phyloP scores from a whole-genome alignment of 306 rosid genomes.

The Cicer judaicum region DNA sequence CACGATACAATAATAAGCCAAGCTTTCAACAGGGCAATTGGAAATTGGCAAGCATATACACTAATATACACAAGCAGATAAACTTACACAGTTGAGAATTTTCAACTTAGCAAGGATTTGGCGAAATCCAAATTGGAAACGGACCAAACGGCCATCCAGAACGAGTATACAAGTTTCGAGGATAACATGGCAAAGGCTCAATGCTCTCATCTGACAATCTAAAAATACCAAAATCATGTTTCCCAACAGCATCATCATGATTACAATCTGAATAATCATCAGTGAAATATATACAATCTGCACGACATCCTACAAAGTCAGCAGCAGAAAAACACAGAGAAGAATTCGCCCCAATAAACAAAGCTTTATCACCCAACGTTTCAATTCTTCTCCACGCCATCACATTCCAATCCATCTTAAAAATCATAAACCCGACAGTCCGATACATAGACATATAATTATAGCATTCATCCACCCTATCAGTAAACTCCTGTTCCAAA shows the following conservation, averaged over 20 bases:
- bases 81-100: conserved; percentile 11
- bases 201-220: conserved; percentile 51
- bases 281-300: conserved; percentile 65
- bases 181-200: conserved; percentile 58
- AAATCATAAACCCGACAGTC: conserved; percentile 62
- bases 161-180: conserved; percentile 42
- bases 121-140: conserved; percentile 74
- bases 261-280: conserved; percentile 69
- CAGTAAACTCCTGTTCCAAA: conserved; percentile 48
- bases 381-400: conserved; percentile 53
- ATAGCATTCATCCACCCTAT: background rate
- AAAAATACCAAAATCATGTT: conserved; percentile 69
- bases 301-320: conserved; percentile 57
- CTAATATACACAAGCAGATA: background rate
- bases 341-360: conserved; percentile 70
- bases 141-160: conserved; percentile 59
- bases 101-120: conserved; percentile 57
- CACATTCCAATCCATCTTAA: conserved; percentile 58
- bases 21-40: conserved; percentile 2
- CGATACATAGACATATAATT: conserved; percentile 39
- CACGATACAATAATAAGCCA: background rate
- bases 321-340: conserved; percentile 58
- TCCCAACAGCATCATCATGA: conserved; percentile 55
- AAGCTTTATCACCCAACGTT: conserved; percentile 56
- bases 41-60: background rate